Conservation (phyloP, 2,329 filamentous ascomycete species). For the Penicillium sp. region DNA sequence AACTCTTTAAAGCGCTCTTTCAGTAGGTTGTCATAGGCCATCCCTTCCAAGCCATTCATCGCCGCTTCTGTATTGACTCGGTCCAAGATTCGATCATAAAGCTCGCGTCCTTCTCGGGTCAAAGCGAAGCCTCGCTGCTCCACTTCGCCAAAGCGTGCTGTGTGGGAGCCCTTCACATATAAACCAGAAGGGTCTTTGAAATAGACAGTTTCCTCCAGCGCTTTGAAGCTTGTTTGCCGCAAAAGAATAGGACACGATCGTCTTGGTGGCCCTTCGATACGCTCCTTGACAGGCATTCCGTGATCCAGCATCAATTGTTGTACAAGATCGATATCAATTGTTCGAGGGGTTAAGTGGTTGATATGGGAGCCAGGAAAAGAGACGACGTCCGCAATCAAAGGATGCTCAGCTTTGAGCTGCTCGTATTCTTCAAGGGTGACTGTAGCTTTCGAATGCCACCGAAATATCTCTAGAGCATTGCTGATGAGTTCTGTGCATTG, state of each 20-base stretch:
- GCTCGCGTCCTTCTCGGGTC: conserved; percentile 44
- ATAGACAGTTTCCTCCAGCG: conserved; percentile 49
- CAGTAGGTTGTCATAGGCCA: conserved; percentile 22
- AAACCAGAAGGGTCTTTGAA: conserved; percentile 33
- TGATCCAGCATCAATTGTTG: conserved; percentile 44
- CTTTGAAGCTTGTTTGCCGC: conserved; percentile 55
- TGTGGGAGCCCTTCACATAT: conserved; percentile 42
- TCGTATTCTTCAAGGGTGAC: conserved; percentile 45
- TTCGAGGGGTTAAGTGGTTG: conserved; percentile 55
- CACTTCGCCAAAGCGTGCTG: conserved; percentile 54
- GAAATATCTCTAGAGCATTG: conserved; percentile 49
- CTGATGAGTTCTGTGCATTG: conserved; percentile 42
- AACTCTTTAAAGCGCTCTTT: conserved; percentile 35
- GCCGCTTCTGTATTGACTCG: conserved; percentile 18
- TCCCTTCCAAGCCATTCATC: not conserved
- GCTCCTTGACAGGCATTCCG: conserved; percentile 48
- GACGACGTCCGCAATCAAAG: conserved; percentile 51
- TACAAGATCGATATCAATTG: conserved; percentile 49
- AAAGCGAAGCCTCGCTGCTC: conserved; percentile 54
- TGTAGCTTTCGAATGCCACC: conserved; percentile 47
- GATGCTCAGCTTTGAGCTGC: conserved; percentile 44
- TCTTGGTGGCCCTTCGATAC: conserved; percentile 53
- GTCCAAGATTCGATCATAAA: conserved; percentile 49
- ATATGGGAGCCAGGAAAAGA: conserved; percentile 49
- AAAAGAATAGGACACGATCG: conserved; percentile 49